A percentile compares a stretch with the other conserved stretches of the same genome.
phyloP scores from a whole-genome alignment of 805 yeast species.

The Saccharomycopsis selenospora region DNA sequence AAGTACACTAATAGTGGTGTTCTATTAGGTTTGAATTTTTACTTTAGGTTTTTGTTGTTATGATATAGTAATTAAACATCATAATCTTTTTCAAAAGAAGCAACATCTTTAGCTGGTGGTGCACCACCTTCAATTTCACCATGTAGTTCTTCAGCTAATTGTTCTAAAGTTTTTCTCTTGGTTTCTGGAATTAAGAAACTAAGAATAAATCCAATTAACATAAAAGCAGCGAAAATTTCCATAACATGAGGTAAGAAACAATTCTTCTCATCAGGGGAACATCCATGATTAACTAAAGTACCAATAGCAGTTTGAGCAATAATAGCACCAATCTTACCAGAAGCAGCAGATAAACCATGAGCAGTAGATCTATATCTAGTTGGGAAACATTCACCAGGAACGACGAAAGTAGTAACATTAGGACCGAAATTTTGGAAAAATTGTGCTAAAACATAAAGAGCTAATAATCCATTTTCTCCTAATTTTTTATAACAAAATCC shows the following conservation, averaged over 20 bases:
- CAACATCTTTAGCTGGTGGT: neutral
- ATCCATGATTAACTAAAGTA: slow-evolving; percentile 72
- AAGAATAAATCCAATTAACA: slow-evolving; percentile 68
- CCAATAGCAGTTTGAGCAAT: slow-evolving; percentile 85
- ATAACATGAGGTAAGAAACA: slow-evolving; percentile 89
- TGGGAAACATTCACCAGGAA: slow-evolving; percentile 91
- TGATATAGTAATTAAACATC: neutral
- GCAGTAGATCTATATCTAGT: slow-evolving; percentile 94
- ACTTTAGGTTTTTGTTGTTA: too few species aligned
- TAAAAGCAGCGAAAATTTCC: slow-evolving; percentile 91
- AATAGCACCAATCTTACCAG: slow-evolving; percentile 89
- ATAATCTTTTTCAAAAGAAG: neutral
- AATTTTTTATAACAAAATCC: slow-evolving; percentile 79
- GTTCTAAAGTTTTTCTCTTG: slow-evolving; percentile 84
- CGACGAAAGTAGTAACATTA: slow-evolving; percentile 82
- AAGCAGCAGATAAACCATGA: slow-evolving; percentile 89
- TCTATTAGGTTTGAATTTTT: too few species aligned
- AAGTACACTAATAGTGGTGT: too few species aligned
- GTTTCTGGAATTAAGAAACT: slow-evolving; percentile 80
- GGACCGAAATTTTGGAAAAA: slow-evolving; percentile 92
- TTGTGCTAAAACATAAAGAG: slow-evolving; percentile 71
- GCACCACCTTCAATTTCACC: slow-evolving; percentile 51
- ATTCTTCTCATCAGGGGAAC: slow-evolving; percentile 51
- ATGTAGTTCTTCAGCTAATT: slow-evolving; percentile 71
- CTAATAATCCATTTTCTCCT: slow-evolving; percentile 60